Conservation (phyloP, 106 monocot species). For the Apostasia shenzhenica region DNA sequence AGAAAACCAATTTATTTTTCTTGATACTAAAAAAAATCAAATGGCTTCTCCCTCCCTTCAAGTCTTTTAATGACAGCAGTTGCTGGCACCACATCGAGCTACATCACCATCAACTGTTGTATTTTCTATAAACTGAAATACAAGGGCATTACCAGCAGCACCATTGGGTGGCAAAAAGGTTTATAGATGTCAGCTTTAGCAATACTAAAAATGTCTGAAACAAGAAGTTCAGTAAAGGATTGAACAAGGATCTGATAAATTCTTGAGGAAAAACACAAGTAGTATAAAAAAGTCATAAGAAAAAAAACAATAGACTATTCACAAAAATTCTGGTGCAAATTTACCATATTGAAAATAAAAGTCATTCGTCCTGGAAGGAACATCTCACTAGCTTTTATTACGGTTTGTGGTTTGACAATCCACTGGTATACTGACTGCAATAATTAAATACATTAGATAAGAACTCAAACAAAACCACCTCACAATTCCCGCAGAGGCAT, state of each 20-base stretch:
- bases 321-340: background rate
- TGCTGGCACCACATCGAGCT: too few species aligned
- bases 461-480: background rate
- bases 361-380: conserved; percentile 95
- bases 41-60: too few species aligned
- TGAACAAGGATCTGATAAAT: background rate
- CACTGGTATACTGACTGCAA: conserved; percentile 93
- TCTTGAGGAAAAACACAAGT: background rate
- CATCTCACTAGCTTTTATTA: conserved; percentile 81
- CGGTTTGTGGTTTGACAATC: conserved; percentile 82
- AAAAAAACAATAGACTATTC: background rate
- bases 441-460: background rate
- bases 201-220: too few species aligned
- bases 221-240: background rate
- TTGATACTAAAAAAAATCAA: too few species aligned
- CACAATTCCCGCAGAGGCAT: background rate
- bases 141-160: too few species aligned
- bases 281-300: background rate
- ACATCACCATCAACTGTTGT: too few species aligned
- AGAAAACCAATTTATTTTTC: too few species aligned
- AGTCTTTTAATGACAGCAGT: too few species aligned
- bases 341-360: conserved; percentile 92
- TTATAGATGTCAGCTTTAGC: too few species aligned
- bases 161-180: too few species aligned
- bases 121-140: too few species aligned